Evolutionary conservation across 202 grass and related monocot genomes (phyloP).

Genomic region (Hordeum pubiflorum): DNA sequence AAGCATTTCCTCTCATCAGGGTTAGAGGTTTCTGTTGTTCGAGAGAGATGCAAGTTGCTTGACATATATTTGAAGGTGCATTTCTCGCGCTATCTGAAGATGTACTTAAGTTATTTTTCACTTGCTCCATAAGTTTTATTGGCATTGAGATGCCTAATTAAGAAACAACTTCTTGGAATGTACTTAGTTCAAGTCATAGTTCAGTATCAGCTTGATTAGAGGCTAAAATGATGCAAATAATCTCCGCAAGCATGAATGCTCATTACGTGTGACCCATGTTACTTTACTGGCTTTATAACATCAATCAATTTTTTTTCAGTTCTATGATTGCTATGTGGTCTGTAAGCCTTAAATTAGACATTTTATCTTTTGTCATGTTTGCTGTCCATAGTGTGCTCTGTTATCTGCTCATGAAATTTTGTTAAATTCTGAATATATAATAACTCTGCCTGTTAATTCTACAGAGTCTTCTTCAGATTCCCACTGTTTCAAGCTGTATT

Average conservation of each 20-base stretch:
- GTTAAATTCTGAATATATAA: not conserved
- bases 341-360: not conserved
- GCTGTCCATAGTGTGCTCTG: not conserved
- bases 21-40: conserved; percentile 81
- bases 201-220: conserved; percentile 4
- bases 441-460: conserved; percentile 27
- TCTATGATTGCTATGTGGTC: conserved; percentile 13
- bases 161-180: conserved; percentile 9
- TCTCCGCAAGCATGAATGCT: conserved; percentile 10
- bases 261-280: conserved; percentile 4
- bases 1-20: conserved; percentile 99
- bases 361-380: not conserved
- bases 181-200: conserved; percentile 7
- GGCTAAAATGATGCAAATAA: not conserved
- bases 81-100: conserved; percentile 28
- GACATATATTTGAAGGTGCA: conserved; percentile 91
- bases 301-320: not conserved
- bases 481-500: conserved; percentile 82
- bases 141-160: not conserved
- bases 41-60: conserved; percentile 94
- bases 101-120: conserved; percentile 4
- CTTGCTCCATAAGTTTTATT: conserved; percentile 7
- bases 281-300: conserved; percentile 10
- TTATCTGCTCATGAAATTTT: not conserved
- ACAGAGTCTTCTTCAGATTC: conserved; percentile 96